Evolutionary conservation across 352 stramenopile genomes (phyloP), one percentile per base, ranked within the genome.

Genomic region (Globisporangium yorkense): DNA sequence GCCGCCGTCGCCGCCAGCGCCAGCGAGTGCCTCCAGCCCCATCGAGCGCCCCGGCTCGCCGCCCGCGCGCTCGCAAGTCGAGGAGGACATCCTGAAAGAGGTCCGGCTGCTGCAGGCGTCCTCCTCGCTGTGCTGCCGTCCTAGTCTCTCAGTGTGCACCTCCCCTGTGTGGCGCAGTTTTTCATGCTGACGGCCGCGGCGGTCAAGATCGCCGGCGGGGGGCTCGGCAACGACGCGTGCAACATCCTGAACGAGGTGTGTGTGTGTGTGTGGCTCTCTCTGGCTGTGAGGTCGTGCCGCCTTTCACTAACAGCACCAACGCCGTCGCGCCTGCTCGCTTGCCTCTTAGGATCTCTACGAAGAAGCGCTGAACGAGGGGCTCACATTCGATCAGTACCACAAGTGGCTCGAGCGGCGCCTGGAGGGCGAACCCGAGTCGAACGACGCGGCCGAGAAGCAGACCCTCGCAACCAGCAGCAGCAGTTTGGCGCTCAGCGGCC

Each of bases 361-460:
- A 29, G 65, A 84, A 62, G 75, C 75, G 20, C 71, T 78, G 59
- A 29, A 56, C n/a, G 62, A 75, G 8, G 70, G 71, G 35, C 61
- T 86, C 13, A 82, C 75, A 4, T 86, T 86, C 44, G 75, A 86
- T 20, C 70, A 78, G 55, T 86, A 67, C 58, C 71, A 84, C 56
- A 56, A 61, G 8, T 86, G 75, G 75, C 70, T 86, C n/a, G 68
- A 75, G 51, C 41, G 51, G 4, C 70, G 71, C 0, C 62, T 86
- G 2, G 75, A 77, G 18, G 64, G 64, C 10, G 21, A 51, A 5
- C 63, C 59, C 2, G 48, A 65, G 21, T 20, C 44, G n/a, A 20
- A 15, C 18, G 49, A 40, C 20, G 13, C 45, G 27, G 51, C 56
- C 9, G 53, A 59, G 33, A 63, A 63, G 27, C 13, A 39, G 18